These are phyloP conservation scores for Cordia subcordata DNA, from an alignment of 257 asterid genomes.

Conservation along the genomic window DNA sequence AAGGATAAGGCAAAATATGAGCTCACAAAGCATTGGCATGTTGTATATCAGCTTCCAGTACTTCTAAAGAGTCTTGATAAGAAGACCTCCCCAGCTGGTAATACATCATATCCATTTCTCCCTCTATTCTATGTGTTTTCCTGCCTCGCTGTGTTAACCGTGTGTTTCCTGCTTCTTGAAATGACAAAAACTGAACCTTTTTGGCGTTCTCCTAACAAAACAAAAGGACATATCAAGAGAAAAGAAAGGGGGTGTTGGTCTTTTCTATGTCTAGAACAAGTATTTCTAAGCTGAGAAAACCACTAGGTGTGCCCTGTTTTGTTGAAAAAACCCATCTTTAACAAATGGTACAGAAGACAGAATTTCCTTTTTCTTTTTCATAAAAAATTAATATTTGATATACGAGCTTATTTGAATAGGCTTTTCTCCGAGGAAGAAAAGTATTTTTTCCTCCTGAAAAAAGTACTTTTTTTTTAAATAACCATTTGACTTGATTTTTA, in stretches of 20 bases:
- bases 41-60: constrained; percentile 45
- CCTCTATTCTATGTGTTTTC: not conserved
- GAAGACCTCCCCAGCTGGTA: constrained; percentile 38
- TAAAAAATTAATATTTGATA: too few relatives aligned
- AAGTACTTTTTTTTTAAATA: too few relatives aligned
- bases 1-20: constrained; percentile 4
- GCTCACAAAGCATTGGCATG: constrained; percentile 57
- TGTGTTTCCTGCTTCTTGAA: not conserved
- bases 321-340: constrained; percentile 18
- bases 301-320: constrained; percentile 8
- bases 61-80: constrained; percentile 42
- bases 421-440: too few relatives aligned
- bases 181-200: not conserved
- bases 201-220: constrained; percentile 15
- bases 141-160: not conserved
- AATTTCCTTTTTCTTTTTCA: not conserved
- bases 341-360: not conserved
- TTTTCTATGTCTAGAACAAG: not conserved
- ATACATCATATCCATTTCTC: constrained; percentile 25
- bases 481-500: too few relatives aligned
- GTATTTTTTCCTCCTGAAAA: too few relatives aligned
- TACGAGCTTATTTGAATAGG: too few relatives aligned
- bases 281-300: constrained; percentile 3
- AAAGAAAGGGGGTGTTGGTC: too few relatives aligned
- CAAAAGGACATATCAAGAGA: constrained; percentile 17